Evolutionary conservation across 2,329 filamentous ascomycete species (phyloP), one percentile per base, ranked within the genome.

Genomic region (Exophiala spinifera): DNA sequence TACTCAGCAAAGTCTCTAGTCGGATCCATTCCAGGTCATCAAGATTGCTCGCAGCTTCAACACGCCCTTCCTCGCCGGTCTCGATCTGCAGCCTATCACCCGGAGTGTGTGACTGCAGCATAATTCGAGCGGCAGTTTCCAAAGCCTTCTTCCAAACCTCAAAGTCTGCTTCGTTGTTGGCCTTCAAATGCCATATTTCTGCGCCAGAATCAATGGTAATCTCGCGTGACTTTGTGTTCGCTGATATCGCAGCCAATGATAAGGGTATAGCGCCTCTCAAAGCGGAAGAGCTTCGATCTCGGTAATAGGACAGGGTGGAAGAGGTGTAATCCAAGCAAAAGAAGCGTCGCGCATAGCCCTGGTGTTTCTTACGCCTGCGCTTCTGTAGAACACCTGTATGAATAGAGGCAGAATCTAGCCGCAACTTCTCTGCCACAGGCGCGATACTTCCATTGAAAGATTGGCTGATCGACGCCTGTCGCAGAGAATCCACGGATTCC

Each of bases 121-220:
- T 72, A 52, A 65, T 69, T 55, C 86, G 81, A 59, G 89, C 88
- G 3, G 92, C 91, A 61, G 82, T 86, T 70, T 96, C 91, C 47
- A 99, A 75, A 0, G 91, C 92, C 44, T 81, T 80, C 45, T 87
- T 90, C 94, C 94, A 99, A 15, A 88, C 86, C 44, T 83, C 80
- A 67, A 96, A 99, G 59, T 97, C 92, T 61, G 87, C 87, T 46
- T 84, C 82, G 63, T 89, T 95, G 46, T 81, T 83, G 2, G 94
- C 90, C 65, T 86, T 86, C 25, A 99, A 77, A 73, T 97, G 94
- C 94, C 94, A 99, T 21, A 99, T 85, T 71, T 99, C 94, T 2
- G 94, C 91, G 1, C 94, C 94, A 0, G 94, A 97, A 69, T 99
- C 94, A 53, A 99, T 94, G 39, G 88, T 95, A 49, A 99, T 96